phyloP scores from a whole-genome alignment of 768 basidiomycete species.

The Cytidiella melzeri region DNA sequence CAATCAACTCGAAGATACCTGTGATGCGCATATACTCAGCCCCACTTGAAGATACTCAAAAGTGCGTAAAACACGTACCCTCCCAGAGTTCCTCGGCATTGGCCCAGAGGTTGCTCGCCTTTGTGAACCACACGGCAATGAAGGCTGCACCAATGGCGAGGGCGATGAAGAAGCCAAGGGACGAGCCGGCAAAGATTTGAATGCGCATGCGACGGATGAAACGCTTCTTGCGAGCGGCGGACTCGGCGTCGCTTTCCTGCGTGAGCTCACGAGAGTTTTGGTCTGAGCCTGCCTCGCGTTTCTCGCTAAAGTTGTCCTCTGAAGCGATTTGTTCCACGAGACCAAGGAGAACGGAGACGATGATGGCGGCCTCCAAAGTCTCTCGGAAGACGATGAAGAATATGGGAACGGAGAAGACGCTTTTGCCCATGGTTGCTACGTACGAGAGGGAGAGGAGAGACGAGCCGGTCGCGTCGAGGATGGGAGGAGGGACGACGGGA shows the following conservation, averaged over 20 bases:
- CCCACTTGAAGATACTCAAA: too few relatives aligned
- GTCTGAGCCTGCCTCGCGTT: slow-evolving; percentile 13
- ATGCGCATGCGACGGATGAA: slow-evolving; percentile 65
- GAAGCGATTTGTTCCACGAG: slow-evolving; percentile 81
- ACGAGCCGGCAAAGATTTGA: slow-evolving; percentile 75
- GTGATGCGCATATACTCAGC: too few relatives aligned
- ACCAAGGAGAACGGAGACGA: slow-evolving; percentile 86
- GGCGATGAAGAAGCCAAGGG: slow-evolving; percentile 70
- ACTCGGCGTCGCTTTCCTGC: slow-evolving; percentile 16
- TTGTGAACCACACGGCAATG: slow-evolving; percentile 93
- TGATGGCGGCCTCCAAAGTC: slow-evolving; percentile 88
- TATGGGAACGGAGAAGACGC: slow-evolving; percentile 84
- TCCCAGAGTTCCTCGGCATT: slow-evolving; percentile 91
- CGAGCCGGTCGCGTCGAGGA: background rate
- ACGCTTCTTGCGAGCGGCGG: slow-evolving; percentile 23
- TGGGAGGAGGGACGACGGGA: slow-evolving; percentile 3
- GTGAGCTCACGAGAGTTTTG: slow-evolving; percentile 7
- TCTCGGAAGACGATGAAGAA: slow-evolving; percentile 97
- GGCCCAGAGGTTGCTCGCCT: slow-evolving; percentile 77
- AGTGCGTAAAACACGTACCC: slow-evolving; percentile 48
- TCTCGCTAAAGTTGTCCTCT: slow-evolving; percentile 21
- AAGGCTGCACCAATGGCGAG: slow-evolving; percentile 85
- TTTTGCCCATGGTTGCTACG: slow-evolving; percentile 47
- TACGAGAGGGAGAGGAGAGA: slow-evolving; percentile 9
- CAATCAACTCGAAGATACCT: slow-evolving; percentile 70